These are phyloP conservation scores for Ganoderma resinaceum DNA, from an alignment of 1,284 basidiomycete species.

Conservation along the genomic window DNA sequence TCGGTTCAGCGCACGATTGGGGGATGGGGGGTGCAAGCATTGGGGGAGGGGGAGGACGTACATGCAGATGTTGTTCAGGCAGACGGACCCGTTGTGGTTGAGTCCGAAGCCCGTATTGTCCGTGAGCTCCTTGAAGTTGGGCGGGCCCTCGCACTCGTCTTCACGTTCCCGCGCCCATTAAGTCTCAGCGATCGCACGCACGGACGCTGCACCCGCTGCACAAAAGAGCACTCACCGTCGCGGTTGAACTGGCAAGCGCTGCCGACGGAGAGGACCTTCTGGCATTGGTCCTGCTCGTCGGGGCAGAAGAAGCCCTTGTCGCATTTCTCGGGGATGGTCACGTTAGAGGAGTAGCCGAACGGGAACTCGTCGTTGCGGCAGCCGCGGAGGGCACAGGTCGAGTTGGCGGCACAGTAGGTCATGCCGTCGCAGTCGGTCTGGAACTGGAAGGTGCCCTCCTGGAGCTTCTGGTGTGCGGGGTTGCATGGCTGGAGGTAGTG, in stretches of 20 bases:
- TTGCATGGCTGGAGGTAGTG: constrained; percentile 58
- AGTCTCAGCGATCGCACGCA: constrained; percentile 1
- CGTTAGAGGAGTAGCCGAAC: constrained; percentile 62
- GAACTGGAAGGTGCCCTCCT: constrained; percentile 79
- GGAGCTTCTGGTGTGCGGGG: constrained; percentile 66
- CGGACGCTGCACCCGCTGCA: neutral
- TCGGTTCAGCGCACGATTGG: constrained; percentile 3
- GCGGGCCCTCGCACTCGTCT: constrained; percentile 77
- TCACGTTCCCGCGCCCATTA: constrained; percentile 39
- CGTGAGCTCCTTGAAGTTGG: constrained; percentile 67
- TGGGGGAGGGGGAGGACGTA: constrained; percentile 49
- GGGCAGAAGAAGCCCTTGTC: constrained; percentile 76
- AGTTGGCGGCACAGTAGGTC: constrained; percentile 67
- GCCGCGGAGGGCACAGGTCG: constrained; percentile 67
- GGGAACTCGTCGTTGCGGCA: constrained; percentile 83
- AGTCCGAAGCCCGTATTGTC: constrained; percentile 64
- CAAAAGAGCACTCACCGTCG: constrained; percentile 64
- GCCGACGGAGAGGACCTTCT: constrained; percentile 63
- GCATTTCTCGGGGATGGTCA: constrained; percentile 69
- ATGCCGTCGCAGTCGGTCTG: constrained; percentile 76
- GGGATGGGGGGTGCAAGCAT: neutral
- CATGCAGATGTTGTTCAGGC: constrained; percentile 84
- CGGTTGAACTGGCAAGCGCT: constrained; percentile 86
- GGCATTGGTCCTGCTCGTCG: constrained; percentile 82
- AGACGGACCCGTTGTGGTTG: constrained; percentile 84